These are phyloP conservation scores for Pharus latifolius DNA, from an alignment of 176 grass and related monocot genomes.

Conservation along the genomic window DNA sequence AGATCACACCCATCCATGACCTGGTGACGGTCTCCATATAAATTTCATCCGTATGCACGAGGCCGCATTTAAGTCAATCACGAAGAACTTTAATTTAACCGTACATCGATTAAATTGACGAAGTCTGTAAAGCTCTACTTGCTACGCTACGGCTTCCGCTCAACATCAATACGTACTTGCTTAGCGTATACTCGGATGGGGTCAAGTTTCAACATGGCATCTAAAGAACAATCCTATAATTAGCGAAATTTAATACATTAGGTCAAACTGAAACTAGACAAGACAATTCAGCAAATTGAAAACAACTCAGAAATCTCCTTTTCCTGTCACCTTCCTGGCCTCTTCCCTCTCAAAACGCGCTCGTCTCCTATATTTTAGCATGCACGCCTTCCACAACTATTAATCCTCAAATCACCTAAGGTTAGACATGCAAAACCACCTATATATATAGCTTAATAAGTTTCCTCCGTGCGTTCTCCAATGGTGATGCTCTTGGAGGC, in stretches of 20 bases:
- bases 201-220: background rate
- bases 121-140: background rate
- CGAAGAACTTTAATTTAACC: too few relatives aligned
- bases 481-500: background rate
- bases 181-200: background rate
- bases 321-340: conserved; percentile 34
- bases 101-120: background rate
- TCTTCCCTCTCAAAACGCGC: background rate
- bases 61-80: too few relatives aligned
- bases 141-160: background rate
- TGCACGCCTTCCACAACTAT: background rate
- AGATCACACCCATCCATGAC: too few relatives aligned
- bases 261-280: conserved; percentile 5
- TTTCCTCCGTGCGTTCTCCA: background rate
- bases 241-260: background rate
- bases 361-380: conserved; percentile 27
- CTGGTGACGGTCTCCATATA: too few relatives aligned
- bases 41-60: too few relatives aligned
- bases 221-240: background rate
- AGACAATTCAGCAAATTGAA: background rate
- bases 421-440: background rate
- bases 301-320: background rate
- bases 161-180: background rate
- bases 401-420: background rate
- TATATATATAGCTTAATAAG: background rate